These are phyloP conservation scores for Parascedosporium putredinis DNA, from an alignment of 2,329 filamentous ascomycete species.

Conservation along the genomic window DNA sequence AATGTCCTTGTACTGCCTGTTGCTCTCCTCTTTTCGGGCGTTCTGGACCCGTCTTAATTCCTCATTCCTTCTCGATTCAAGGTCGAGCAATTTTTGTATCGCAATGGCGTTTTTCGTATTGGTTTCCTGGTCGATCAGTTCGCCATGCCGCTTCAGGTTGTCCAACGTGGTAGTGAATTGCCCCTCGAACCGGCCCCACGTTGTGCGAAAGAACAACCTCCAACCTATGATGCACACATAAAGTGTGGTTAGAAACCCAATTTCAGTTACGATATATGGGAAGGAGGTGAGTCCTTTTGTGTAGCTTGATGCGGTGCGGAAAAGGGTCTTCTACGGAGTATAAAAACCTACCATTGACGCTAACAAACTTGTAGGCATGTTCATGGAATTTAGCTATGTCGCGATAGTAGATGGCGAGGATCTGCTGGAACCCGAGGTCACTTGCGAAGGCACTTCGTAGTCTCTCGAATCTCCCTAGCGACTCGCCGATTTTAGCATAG, in stretches of 20 bases:
- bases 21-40: background rate
- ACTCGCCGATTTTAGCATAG: background rate
- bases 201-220: background rate
- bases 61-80: background rate
- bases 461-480: background rate
- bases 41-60: background rate
- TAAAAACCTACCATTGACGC: background rate
- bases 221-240: too few species aligned
- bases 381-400: background rate
- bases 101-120: background rate
- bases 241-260: too few species aligned
- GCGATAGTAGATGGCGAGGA: constrained; percentile 1
- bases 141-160: background rate
- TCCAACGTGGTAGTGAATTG: background rate
- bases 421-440: background rate
- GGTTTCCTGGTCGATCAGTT: background rate
- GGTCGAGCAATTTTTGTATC: background rate
- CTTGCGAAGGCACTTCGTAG: background rate
- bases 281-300: too few species aligned
- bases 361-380: background rate
- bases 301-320: too few species aligned
- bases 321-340: too few species aligned
- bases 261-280: too few species aligned
- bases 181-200: background rate
- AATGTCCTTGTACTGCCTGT: background rate